Base-by-base conservation (phyloP, 2,329 filamentous ascomycete genomes). In the Blastomyces emzantsi region DNA sequence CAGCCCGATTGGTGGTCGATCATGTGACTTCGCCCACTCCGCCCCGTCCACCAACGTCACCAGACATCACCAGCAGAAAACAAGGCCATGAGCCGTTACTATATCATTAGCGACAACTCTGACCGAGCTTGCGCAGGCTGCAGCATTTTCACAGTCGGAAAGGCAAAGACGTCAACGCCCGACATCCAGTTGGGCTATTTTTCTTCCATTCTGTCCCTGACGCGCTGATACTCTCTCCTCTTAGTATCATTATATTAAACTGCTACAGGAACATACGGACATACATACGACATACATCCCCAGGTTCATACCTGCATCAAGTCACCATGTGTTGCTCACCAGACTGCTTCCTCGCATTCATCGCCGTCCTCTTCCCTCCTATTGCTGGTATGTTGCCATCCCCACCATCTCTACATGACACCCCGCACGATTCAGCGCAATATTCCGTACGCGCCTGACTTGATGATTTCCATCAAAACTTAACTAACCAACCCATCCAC, bases 331-430 rank as follows among this genome's bases (percentile, higher is more conserved):
- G 57, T 41, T 86, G 83, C 73, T 78, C 82, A 71, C 80, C 81
- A 70, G 84, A 87, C 74, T 78, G 85, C 68, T 85, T 86, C 70
- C 77, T 87, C 69, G 83, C 80, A 72, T 73, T 86, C 60, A 76
- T 87, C 67, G 82, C 84, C 71, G 77, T 86, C 71, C 79, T 87
- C 71, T 87, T 87, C 74, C 84, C 84, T 41, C 82, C 82, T 57
- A 78, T 84, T 62, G 78, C 81, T 73, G 82, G 82, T 84, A 76
- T 69, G 80, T 74, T 58, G 22, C 45, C 43, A 52, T 60, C 56
- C 45, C 62, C 60, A 59, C 43, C 55, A 60, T 41, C 59, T 62
- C 55, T 56, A 28, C n/a, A 19, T 43, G 33, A 52, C 49, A 58
- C 15, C n/a, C 36, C 36, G 22, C 45, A 25, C 30, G 25, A 33